These are phyloP conservation scores for Calonectria crousiana DNA, from an alignment of 2,329 filamentous ascomycete genomes.

Conservation along the genomic window DNA sequence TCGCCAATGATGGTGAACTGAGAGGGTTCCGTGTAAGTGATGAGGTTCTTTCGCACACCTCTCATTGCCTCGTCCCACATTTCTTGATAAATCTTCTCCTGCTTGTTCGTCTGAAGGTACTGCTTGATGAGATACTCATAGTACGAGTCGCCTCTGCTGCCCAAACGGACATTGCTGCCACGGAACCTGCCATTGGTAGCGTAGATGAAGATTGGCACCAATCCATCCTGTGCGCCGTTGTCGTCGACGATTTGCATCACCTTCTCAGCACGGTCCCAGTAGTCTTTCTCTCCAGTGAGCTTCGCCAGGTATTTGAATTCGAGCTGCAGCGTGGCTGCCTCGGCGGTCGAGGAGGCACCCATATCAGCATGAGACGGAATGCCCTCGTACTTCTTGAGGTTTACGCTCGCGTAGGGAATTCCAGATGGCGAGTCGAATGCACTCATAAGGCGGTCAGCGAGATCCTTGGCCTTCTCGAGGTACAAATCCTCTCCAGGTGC, in stretches of 20 bases:
- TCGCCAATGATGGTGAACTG: conserved; percentile 93
- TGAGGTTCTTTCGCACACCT: conserved; percentile 90
- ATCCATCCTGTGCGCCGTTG: conserved; percentile 81
- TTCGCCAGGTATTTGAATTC: conserved; percentile 98
- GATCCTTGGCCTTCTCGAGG: conserved; percentile 93
- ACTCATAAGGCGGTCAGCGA: conserved; percentile 87
- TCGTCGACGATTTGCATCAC: conserved; percentile 93
- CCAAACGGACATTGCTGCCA: conserved; percentile 88
- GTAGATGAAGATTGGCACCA: conserved; percentile 93
- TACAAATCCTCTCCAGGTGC: conserved; percentile 89
- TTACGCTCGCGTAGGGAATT: conserved; percentile 90
- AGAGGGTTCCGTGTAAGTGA: conserved; percentile 86
- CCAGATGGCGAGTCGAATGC: conserved; percentile 91
- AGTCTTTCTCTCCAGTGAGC: conserved; percentile 90
- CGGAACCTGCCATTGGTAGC: conserved; percentile 83
- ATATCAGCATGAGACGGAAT: conserved; percentile 85
- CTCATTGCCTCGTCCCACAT: conserved; percentile 92
- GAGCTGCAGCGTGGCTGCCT: conserved; percentile 91
- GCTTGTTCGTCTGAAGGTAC: conserved; percentile 90
- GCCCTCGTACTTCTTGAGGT: conserved; percentile 81
- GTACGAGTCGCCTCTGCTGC: conserved; percentile 95
- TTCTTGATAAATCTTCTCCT: conserved; percentile 87
- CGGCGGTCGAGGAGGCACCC: conserved; percentile 93
- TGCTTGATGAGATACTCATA: conserved; percentile 99
- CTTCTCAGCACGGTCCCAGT: conserved; percentile 92